Evolutionary conservation across 176 grass and related monocot species (phyloP).

Genomic region (Aegilops tauschii): DNA sequence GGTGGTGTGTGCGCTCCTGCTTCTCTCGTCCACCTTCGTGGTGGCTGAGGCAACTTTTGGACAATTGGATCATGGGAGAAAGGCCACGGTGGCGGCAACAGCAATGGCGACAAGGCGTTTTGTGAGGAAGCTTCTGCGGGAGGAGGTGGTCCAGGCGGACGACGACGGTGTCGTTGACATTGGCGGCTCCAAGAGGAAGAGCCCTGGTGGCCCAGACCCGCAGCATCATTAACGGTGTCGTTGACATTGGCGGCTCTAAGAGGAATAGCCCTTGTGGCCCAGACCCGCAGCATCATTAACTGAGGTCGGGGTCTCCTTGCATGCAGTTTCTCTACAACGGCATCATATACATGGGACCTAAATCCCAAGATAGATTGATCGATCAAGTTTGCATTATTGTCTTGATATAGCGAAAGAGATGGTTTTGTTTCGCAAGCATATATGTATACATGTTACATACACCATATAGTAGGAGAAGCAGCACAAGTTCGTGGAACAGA

Average conservation of each 20-base stretch:
- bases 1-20: too few relatives aligned
- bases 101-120: background rate
- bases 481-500: too few relatives aligned
- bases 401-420: too few relatives aligned
- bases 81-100: background rate
- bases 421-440: too few relatives aligned
- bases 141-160: background rate
- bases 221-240: slow-evolving; percentile 42
- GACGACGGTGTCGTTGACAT: background rate
- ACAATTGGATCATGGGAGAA: too few relatives aligned
- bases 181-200: background rate
- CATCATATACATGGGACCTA: too few relatives aligned
- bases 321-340: too few relatives aligned
- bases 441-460: too few relatives aligned
- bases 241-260: background rate
- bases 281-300: slow-evolving; percentile 57
- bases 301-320: background rate
- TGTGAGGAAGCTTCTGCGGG: background rate
- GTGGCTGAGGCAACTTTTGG: too few relatives aligned
- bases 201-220: slow-evolving; percentile 39
- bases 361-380: too few relatives aligned
- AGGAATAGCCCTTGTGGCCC: slow-evolving; percentile 7
- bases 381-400: background rate
- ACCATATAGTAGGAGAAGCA: too few relatives aligned
- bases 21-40: too few relatives aligned